Conservation (phyloP, 129 eudicot species). For the Escallonia rubra region DNA sequence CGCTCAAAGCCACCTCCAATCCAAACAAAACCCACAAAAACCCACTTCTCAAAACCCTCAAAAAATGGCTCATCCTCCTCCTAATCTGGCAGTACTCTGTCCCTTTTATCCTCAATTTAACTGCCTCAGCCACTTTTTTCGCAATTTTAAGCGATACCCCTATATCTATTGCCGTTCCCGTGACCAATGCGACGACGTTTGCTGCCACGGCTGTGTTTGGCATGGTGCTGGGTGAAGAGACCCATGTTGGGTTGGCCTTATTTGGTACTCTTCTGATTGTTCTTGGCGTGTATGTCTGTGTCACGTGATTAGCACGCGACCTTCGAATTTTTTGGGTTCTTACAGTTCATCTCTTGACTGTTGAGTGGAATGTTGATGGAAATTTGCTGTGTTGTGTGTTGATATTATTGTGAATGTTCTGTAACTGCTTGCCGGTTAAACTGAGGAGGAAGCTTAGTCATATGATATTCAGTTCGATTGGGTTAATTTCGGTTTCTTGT, state of each 20-base stretch:
- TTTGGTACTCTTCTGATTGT: slow-evolving; percentile 78
- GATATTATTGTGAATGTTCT: too few relatives aligned
- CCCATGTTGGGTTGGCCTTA: slow-evolving; percentile 51
- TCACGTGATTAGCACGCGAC: slow-evolving; percentile 26
- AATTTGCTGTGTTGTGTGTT: too few relatives aligned
- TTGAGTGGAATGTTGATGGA: too few relatives aligned
- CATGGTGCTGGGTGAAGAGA: slow-evolving; percentile 74
- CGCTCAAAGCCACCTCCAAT: slow-evolving; percentile 34
- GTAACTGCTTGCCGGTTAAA: too few relatives aligned
- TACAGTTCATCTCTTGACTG: too few relatives aligned
- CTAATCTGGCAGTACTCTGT: slow-evolving; percentile 81
- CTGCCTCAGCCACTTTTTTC: slow-evolving; percentile 85
- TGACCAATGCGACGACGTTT: slow-evolving; percentile 94
- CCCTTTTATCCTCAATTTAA: slow-evolving; percentile 66
- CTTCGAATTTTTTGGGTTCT: too few relatives aligned
- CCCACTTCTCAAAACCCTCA: slow-evolving; percentile 38
- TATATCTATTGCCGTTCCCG: slow-evolving; percentile 90
- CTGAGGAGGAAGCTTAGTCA: too few relatives aligned
- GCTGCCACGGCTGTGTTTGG: slow-evolving; percentile 96
- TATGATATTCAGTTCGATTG: too few relatives aligned
- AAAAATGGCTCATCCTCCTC: slow-evolving; percentile 64
- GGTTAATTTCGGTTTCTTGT: too few relatives aligned
- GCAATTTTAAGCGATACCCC: slow-evolving; percentile 62
- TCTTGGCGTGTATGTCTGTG: slow-evolving; percentile 78
- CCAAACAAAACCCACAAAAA: slow-evolving; percentile 35